These are phyloP conservation scores for Globisporangium nagaii DNA, from an alignment of 352 stramenopile genomes.

Conservation along the genomic window DNA sequence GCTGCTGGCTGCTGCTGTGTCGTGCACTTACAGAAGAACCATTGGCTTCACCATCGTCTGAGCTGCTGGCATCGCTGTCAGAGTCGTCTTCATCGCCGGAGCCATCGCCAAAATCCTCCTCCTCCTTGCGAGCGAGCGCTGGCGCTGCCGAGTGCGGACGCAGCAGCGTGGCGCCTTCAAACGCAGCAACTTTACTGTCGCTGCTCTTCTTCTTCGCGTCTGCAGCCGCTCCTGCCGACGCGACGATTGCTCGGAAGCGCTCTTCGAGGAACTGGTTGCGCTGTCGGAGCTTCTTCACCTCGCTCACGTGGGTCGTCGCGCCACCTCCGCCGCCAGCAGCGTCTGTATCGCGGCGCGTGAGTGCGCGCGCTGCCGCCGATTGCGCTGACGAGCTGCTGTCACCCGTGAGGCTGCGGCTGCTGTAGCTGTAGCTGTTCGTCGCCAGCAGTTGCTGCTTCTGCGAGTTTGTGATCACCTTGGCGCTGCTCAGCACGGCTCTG, in stretches of 20 bases:
- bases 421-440: background rate
- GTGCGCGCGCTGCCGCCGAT: too few species aligned
- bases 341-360: too few species aligned
- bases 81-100: background rate
- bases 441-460: conserved; percentile 5
- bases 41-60: background rate
- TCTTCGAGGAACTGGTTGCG: conserved; percentile 62
- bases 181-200: background rate
- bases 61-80: background rate
- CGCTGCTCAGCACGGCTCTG: conserved; percentile 24
- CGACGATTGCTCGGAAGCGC: conserved; percentile 32
- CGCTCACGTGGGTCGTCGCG: conserved; percentile 19
- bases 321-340: background rate
- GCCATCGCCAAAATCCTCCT: background rate
- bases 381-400: background rate
- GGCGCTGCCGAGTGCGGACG: background rate
- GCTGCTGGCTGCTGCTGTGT: background rate
- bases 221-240: background rate
- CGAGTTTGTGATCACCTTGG: conserved; percentile 23
- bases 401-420: background rate
- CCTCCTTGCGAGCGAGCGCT: background rate
- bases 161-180: background rate
- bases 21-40: background rate
- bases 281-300: conserved; percentile 48
- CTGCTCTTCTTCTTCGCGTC: background rate